Conservation (phyloP, 257 asterid species). For the Asclepias syriaca region DNA sequence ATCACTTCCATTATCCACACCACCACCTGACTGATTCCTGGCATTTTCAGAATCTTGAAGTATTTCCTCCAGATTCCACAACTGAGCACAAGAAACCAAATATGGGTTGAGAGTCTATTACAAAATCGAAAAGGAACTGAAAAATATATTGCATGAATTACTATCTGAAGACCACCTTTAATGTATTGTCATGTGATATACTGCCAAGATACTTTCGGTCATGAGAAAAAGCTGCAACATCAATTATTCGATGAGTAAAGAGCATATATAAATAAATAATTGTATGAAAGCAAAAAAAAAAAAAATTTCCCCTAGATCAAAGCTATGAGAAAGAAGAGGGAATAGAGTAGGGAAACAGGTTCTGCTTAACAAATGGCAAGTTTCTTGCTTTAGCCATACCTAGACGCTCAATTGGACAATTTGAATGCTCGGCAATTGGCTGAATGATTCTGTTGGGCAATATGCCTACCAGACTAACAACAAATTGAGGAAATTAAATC, state of each 20-base stretch:
- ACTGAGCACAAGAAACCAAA: slow-evolving; percentile 20
- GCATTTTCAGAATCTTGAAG: slow-evolving; percentile 51
- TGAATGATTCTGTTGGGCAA: slow-evolving; percentile 88
- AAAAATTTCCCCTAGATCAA: neutral
- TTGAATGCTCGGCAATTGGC: slow-evolving; percentile 92
- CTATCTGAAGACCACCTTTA: slow-evolving; percentile 44
- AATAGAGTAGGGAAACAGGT: neutral
- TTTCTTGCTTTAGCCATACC: slow-evolving; percentile 40
- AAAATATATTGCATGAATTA: neutral
- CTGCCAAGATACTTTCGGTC: slow-evolving; percentile 88
- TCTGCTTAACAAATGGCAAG: neutral
- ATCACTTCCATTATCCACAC: slow-evolving; percentile 50
- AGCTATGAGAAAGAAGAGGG: neutral
- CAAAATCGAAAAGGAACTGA: neutral
- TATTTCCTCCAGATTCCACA: slow-evolving; percentile 77
- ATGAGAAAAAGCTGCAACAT: slow-evolving; percentile 71
- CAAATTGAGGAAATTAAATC: slow-evolving; percentile 14
- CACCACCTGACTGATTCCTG: slow-evolving; percentile 31
- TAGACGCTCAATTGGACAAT: slow-evolving; percentile 79
- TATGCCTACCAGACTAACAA: slow-evolving; percentile 72
- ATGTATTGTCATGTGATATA: slow-evolving; percentile 73
- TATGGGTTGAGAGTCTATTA: neutral
- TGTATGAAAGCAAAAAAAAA: neutral
- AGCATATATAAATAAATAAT: neutral
- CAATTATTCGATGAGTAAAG: slow-evolving; percentile 10